A percentile compares a stretch with the other conserved stretches of the same genome.
phyloP scores from a whole-genome alignment of 1,139 yeast species.

The Yamadazyma blattariae region DNA sequence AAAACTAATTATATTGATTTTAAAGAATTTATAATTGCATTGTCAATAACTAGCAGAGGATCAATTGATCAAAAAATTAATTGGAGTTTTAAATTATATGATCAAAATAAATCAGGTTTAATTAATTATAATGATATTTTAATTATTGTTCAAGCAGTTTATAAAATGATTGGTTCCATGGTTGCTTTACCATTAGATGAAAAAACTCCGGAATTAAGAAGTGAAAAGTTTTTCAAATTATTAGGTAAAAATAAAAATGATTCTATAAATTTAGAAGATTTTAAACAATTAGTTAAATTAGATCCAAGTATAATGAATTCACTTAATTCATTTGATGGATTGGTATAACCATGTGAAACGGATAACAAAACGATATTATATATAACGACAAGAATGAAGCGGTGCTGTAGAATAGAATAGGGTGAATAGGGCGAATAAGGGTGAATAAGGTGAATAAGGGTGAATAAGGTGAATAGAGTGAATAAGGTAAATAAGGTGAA shows the following conservation, averaged over 20 bases:
- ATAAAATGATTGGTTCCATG: conserved; percentile 96
- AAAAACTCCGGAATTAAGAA: conserved; percentile 85
- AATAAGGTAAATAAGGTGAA: too few species aligned
- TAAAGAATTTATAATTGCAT: conserved; percentile 86
- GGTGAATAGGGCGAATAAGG: too few species aligned
- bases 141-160: conserved; percentile 76
- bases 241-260: conserved; percentile 74
- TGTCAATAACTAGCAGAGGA: conserved; percentile 88
- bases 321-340: conserved; percentile 73
- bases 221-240: conserved; percentile 71
- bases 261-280: conserved; percentile 70
- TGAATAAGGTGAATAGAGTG: too few species aligned
- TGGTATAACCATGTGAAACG: conserved; percentile 51
- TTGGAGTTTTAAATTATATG: conserved; percentile 89
- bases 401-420: too few species aligned
- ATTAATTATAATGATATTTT: conserved; percentile 77
- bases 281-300: conserved; percentile 72
- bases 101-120: conserved; percentile 72
- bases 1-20: conserved; percentile 82
- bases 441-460: too few species aligned
- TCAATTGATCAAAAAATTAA: conserved; percentile 78
- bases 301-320: conserved; percentile 85
- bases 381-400: too few species aligned
- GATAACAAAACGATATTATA: too few species aligned
- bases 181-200: conserved; percentile 90